Base-by-base conservation (phyloP, 2,329 filamentous ascomycete genomes). In the Alternaria conjuncta region DNA sequence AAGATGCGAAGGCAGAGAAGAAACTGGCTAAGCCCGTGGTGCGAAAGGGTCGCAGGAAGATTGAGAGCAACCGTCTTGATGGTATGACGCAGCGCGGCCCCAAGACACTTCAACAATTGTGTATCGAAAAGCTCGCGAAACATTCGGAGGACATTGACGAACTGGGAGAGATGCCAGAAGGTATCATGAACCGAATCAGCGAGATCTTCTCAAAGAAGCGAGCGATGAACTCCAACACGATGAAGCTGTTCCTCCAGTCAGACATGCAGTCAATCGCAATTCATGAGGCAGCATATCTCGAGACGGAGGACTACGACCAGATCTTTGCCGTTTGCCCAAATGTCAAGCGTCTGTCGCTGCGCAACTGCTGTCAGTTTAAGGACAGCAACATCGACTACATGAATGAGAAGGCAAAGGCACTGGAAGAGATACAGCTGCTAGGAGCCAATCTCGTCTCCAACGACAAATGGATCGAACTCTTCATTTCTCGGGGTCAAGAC, bases 341-440 rank as follows among this genome's bases (percentile, higher is more conserved):
- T 6, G 82, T 97, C 57, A 88, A 88, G 71, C 86, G 86, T 46
- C 84, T 97, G 60, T 91, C 93, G 68, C 82, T 97, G 11, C 89
- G 91, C 53, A 95, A 94, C 73, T 93, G 90, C n/a, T 92, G 96
- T 54, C 94, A 97, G 75, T 91, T 97, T 84, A 97, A 97, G 79
- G 92, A 97, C 73, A 85, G 85, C 43, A 91, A 94, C 45, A 86
- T 97, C 79, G 88, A 93, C 56, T 97, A 95, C 77, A 87, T 97
- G 73, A 84, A 92, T 20, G 89, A 89, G 59, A 91, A 92, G 51
- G 86, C 91, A 54, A 86, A 88, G 54, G 80, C 86, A 9, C 83
- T 97, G n/a, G 87, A 89, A 63, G 86, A 88, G 60, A 84, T 98
- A 46, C 92, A 93, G 66, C 85, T 98, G 0, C 90, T 96, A 66